Evolutionary conservation across 2,329 filamentous ascomycete genomes (phyloP).

Genomic region (Hymenoscyphus infarciens): DNA sequence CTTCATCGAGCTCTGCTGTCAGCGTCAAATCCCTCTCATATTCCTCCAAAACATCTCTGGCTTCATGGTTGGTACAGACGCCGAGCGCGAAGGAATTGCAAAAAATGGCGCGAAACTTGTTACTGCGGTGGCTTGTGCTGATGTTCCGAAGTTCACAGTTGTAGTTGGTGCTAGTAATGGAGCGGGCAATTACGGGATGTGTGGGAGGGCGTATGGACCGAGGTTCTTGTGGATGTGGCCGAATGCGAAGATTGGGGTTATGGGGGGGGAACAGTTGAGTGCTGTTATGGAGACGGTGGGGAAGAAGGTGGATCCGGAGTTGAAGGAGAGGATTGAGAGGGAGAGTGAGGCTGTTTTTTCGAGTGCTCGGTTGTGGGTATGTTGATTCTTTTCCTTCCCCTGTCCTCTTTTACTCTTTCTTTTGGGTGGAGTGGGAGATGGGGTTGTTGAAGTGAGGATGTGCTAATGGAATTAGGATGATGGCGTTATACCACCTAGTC

Average conservation of each 20-base stretch:
- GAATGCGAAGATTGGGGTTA: conserved; percentile 91
- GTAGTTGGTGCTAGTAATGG: conserved; percentile 92
- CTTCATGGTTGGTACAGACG: conserved; percentile 95
- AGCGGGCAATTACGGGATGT: conserved; percentile 98
- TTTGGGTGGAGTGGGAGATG: not conserved
- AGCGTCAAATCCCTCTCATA: conserved; percentile 83
- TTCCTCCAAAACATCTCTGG: conserved; percentile 97
- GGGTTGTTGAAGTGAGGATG: conserved; percentile 12
- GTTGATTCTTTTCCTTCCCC: conserved; percentile 14
- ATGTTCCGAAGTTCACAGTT: conserved; percentile 95
- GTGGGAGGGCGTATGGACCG: conserved; percentile 87
- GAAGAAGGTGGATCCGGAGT: conserved; percentile 71
- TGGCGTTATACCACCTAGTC: conserved; percentile 73
- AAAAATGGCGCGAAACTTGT: conserved; percentile 98
- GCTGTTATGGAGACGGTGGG: conserved; percentile 95
- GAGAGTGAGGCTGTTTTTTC: conserved; percentile 90
- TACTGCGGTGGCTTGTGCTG: conserved; percentile 87
- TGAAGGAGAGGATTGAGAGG: conserved; percentile 80
- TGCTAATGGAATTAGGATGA: conserved; percentile 54
- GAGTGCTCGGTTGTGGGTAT: conserved; percentile 79
- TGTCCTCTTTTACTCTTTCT: conserved; percentile 1
- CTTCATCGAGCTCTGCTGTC: conserved; percentile 91
- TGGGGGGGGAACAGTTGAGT: conserved; percentile 89
- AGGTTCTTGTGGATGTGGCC: conserved; percentile 96
- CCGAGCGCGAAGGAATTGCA: conserved; percentile 91